Percentiles rank a stretch among this genome's conserved stretches.
These are phyloP conservation scores for Caloboletus firmus DNA, from an alignment of 1,284 basidiomycete species.

Conservation along the genomic window DNA sequence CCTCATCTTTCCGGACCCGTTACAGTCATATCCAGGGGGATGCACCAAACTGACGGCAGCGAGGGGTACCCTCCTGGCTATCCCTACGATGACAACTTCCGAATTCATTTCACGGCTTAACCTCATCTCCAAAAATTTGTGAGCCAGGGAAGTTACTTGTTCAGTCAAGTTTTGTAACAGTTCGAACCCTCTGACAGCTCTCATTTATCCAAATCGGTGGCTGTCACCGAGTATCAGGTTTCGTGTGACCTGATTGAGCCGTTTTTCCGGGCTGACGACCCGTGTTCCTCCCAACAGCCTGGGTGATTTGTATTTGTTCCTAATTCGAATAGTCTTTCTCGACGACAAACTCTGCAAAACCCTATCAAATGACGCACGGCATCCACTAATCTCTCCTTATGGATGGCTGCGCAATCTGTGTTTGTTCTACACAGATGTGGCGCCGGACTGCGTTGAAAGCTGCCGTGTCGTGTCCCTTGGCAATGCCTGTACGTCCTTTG, in stretches of 20 bases:
- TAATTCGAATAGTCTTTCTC: conserved; percentile 39
- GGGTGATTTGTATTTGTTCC: conserved; percentile 24
- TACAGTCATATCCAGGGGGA: conserved; percentile 38
- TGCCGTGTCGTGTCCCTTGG: conserved; percentile 24
- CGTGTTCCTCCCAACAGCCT: conserved; percentile 13
- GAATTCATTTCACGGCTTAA: conserved; percentile 24
- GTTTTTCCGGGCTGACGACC: conserved; percentile 20
- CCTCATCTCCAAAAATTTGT: conserved; percentile 21
- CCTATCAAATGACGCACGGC: conserved; percentile 40
- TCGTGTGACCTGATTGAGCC: conserved; percentile 28
- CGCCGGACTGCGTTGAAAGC: conserved; percentile 24
- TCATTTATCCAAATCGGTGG: conserved; percentile 36
- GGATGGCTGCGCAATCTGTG: conserved; percentile 30
- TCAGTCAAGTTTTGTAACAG: conserved; percentile 27
- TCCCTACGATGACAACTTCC: conserved; percentile 23
- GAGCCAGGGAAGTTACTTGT: conserved; percentile 30
- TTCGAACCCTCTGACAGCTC: conserved; percentile 30
- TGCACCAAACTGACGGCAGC: conserved; percentile 27
- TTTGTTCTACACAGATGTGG: conserved; percentile 28
- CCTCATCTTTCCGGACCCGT: conserved; percentile 26
- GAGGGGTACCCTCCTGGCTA: conserved; percentile 11
- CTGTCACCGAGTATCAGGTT: conserved; percentile 20
- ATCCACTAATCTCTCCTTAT: conserved; percentile 27
- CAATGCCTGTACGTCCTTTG: conserved; percentile 20
- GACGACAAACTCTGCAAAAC: conserved; percentile 37